Evolutionary conservation across 1,139 yeast genomes (phyloP), one percentile per base, ranked within the genome.

Genomic region (Wickerhamiella infanticola): DNA sequence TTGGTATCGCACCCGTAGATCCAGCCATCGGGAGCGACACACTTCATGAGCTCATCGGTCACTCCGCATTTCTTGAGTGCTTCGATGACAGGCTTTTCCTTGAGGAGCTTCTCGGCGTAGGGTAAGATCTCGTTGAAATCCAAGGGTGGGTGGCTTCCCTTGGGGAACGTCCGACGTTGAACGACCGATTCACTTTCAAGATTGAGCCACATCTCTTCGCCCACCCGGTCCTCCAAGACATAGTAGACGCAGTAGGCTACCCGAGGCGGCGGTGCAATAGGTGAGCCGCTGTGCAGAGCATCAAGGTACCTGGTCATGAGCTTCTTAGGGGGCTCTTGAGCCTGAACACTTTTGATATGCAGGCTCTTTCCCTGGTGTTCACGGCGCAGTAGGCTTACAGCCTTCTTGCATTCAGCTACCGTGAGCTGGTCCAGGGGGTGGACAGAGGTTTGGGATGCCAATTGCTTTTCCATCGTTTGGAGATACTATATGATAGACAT

Each of bases 11-110:
- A 88, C 55, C 94, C 95, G 61, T 83, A 83, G 71, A 83, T 83
- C 94, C 95, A 84, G 45, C 93, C 88, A 60, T 84, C 95, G 81
- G 81, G 55, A 80, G 88, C 75, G 59, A 83, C 77, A 23, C 53
- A 53, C 45, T 60, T 54, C 47, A 79, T 70, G 54, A 75, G 73
- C 33, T 54, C 56, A 43, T 61, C 58, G 79, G 85, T 58, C 73
- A 72, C 58, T 69, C 74, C 70, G 73, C 74, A 64, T 75, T 81
- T 56, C 43, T 54, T 51, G 48, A 73, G 59, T 57, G 81, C 69
- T 62, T 74, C 72, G 63, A 79, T 70, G 49, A 81, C 77, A 4
- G 56, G 52, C 24, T 93, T 90, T 58, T 80, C 81, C 35, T 63
- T 57, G 55, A 64, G 58, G 55, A 79, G 69, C 48, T 65, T 54